Conservation (phyloP, 1,139 yeast species). For the Kluyveromyces sp. region DNA sequence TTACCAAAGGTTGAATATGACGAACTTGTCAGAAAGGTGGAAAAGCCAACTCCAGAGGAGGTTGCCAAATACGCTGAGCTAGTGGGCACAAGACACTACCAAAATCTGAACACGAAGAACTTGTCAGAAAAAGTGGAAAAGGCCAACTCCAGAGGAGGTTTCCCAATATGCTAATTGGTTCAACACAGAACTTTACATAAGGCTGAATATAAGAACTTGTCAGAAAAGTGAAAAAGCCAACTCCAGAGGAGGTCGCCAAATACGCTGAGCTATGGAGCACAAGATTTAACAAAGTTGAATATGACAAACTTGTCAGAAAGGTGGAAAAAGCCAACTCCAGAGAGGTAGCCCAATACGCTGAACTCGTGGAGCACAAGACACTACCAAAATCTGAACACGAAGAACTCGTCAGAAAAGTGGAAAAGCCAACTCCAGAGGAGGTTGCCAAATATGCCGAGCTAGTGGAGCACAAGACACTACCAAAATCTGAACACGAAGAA, state of each 20-base stretch:
- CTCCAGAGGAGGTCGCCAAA: constrained; percentile 1
- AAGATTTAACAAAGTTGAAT: no score
- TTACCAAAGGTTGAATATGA: constrained; percentile 13
- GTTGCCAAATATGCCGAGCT: no score
- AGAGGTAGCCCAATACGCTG: background rate
- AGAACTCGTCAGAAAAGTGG: background rate
- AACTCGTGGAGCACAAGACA: no score
- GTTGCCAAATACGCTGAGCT: no score
- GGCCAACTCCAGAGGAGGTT: constrained; percentile 6
- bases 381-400: no score
- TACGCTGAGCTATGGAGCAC: no score
- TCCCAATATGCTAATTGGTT: no score
- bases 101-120: background rate
- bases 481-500: no score
- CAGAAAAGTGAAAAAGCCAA: constrained; percentile 8
- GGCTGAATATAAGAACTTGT: background rate
- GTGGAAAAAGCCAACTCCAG: constrained; percentile 10
- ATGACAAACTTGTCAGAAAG: background rate
- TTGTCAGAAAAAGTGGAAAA: constrained; percentile 3
- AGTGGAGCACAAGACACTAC: no score
- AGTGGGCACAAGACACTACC: no score
- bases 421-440: constrained; percentile 9
- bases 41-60: constrained; percentile 9
- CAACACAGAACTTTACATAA: no score
- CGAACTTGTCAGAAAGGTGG: constrained; percentile 4